Evolutionary conservation across 176 grass and related monocot species (phyloP).

Genomic region (Puya raimondii): DNA sequence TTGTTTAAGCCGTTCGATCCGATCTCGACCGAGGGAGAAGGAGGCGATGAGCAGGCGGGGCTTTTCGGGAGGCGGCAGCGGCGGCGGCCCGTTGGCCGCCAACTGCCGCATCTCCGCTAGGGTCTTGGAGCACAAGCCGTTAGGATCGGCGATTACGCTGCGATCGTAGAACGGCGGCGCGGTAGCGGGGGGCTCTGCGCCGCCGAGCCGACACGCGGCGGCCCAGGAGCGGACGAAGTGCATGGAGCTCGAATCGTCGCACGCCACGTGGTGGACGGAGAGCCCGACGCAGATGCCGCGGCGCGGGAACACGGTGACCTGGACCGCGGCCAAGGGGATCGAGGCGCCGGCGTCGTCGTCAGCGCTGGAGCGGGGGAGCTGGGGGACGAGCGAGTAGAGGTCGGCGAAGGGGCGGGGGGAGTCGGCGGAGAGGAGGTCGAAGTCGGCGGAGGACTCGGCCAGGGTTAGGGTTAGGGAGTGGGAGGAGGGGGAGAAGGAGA

Average conservation of each 20-base stretch:
- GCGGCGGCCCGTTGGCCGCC: conserved; percentile 37
- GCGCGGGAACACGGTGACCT: conserved; percentile 61
- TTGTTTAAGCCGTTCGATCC: conserved; percentile 65
- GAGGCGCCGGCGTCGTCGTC: conserved; percentile 5
- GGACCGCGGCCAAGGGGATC: conserved; percentile 51
- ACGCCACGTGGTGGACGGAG: conserved; percentile 78
- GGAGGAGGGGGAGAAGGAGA: conserved; percentile 51
- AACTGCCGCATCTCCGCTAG: conserved; percentile 74
- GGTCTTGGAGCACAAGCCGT: conserved; percentile 47
- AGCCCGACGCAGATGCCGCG: conserved; percentile 54
- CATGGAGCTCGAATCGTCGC: conserved; percentile 88
- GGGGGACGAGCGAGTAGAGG: conserved; percentile 56
- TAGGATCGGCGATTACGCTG: conserved; percentile 38
- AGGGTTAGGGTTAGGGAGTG: conserved; percentile 38
- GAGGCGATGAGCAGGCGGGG: conserved; percentile 51
- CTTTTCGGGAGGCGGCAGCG: conserved; percentile 12
- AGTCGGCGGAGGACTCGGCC: conserved; percentile 57
- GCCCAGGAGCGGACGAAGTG: conserved; percentile 87
- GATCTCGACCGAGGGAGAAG: conserved; percentile 42
- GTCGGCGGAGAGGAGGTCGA: conserved; percentile 44
- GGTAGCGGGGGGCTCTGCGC: neutral
- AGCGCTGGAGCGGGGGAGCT: conserved; percentile 14
- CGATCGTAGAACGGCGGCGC: conserved; percentile 51
- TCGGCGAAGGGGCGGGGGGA: conserved; percentile 22
- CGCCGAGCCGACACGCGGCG: conserved; percentile 15